Conservation (phyloP, 768 basidiomycete species). For the Dentipellis fragilis region DNA sequence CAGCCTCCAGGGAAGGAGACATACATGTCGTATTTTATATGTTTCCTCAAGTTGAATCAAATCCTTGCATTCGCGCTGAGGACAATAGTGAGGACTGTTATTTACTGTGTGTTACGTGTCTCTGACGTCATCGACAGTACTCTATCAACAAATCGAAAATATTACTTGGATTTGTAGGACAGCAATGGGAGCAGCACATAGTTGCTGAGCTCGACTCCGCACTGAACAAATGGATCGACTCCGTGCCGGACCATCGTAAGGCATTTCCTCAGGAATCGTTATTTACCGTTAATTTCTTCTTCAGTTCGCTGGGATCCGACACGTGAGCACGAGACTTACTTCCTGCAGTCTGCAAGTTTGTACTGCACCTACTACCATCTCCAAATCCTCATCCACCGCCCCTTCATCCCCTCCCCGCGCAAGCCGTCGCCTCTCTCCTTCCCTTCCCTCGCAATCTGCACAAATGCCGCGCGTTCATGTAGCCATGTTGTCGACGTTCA, state of each 20-base stretch:
- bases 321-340: conserved; percentile 8
- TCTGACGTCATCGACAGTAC: conserved; percentile 35
- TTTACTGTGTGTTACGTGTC: neutral
- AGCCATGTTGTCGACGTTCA: conserved; percentile 31
- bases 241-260: conserved; percentile 28
- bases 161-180: conserved; percentile 40
- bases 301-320: conserved; percentile 17
- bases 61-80: conserved; percentile 54
- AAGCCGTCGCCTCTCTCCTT: conserved; percentile 24
- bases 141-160: conserved; percentile 59
- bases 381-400: conserved; percentile 39
- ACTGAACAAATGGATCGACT: conserved; percentile 36
- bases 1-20: conserved; percentile 57
- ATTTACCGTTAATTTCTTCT: conserved; percentile 22
- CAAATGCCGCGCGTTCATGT: conserved; percentile 38
- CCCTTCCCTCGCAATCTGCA: conserved; percentile 41
- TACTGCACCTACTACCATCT: conserved; percentile 31
- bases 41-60: conserved; percentile 46
- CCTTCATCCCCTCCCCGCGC: conserved; percentile 31
- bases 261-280: neutral
- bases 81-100: conserved; percentile 37
- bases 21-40: conserved; percentile 42
- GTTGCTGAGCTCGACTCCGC: conserved; percentile 38
- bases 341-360: conserved; percentile 29
- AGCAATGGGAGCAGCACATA: conserved; percentile 36